Evolutionary conservation across 805 yeast species (phyloP), one percentile per base, ranked within the genome.

Genomic region (Wickerhamomyces canadensis): DNA sequence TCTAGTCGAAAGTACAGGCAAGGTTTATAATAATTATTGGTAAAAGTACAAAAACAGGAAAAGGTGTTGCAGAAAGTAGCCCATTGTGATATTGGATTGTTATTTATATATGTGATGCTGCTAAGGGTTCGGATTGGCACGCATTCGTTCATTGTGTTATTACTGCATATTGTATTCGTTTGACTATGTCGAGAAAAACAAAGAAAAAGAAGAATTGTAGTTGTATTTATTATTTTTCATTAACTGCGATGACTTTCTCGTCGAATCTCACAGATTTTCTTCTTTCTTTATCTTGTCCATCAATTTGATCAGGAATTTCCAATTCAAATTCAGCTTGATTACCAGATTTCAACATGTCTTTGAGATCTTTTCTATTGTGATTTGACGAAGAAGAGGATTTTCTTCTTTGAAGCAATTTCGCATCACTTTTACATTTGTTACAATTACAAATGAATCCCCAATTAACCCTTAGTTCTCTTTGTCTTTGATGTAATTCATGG

Each of bases 381-480:
- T 43, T 38, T 13, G 57, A 48, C 19, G 55, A 49, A 10, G 57
- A 45, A 32, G 62, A 57, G 2, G 77, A 71, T 43, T 72, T 69
- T 37, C 77, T 65, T 45, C 72, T 55, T 28, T 72, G 71, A 33
- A 67, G 64, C 1, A 33, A 43, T 35, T 64, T 63, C 25, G 67
- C 53, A 44, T 83, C 89, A 7, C 62, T 62, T 48, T 72, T 70
- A 58, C 95, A 86, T 44, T 81, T 72, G 11, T 58, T 49, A 55
- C 95, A 86, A 19, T 55, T 58, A 58, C 95, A 86, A 15, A 71
- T 52, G 56, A 86, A 86, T 4, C 95, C 95, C 85, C 87, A 86
- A 48, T 81, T 80, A 11, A 78, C 76, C 41, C 89, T 61, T 34
- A 86, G 62, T 44, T 74, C 78, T 44, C 82, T 57, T 49, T 76